Percentiles rank a stretch among this genome's conserved stretches.
Conservation (phyloP, 495 filamentous ascomycete species). For the Ascodesmis nigricans region DNA sequence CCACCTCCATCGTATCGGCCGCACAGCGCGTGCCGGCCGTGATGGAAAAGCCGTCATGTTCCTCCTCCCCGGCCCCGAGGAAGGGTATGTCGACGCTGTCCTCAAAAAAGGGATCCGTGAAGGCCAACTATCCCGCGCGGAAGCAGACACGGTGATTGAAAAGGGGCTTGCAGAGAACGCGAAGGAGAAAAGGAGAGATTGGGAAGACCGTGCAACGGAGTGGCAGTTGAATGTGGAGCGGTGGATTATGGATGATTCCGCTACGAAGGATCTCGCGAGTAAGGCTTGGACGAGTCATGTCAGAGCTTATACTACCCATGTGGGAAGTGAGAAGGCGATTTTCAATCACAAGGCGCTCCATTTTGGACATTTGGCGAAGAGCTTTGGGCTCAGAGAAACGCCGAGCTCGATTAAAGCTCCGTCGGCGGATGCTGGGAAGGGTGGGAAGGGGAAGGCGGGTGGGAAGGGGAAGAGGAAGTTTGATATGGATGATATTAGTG, state of each 20-base stretch:
- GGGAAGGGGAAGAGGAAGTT: constrained; percentile 10
- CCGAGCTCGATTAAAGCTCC: constrained; percentile 68
- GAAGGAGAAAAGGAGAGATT: constrained; percentile 26
- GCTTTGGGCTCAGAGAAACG: constrained; percentile 68
- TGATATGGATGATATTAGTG: constrained; percentile 7
- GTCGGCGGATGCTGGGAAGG: constrained; percentile 23
- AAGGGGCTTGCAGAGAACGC: constrained; percentile 28
- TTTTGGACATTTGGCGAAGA: constrained; percentile 82
- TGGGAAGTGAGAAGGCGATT: constrained; percentile 52
- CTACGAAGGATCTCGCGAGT: constrained; percentile 46
- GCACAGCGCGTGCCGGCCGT: constrained; percentile 79
- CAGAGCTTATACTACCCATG: constrained; percentile 83
- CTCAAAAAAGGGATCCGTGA: constrained; percentile 15
- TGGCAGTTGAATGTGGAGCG: constrained; percentile 55
- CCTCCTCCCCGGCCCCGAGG: constrained; percentile 71
- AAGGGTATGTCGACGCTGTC: constrained; percentile 44
- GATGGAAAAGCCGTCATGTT: constrained; percentile 75
- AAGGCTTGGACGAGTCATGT: constrained; percentile 80
- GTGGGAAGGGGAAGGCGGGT: constrained; percentile 23
- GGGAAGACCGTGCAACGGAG: constrained; percentile 51
- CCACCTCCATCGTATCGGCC: constrained; percentile 81
- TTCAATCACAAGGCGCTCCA: constrained; percentile 82
- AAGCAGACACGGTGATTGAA: constrained; percentile 30
- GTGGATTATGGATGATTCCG: constrained; percentile 39
- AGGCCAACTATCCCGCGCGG: constrained; percentile 12